Conservation (phyloP, 169 alveolate species). For the Plasmodium sp. region DNA sequence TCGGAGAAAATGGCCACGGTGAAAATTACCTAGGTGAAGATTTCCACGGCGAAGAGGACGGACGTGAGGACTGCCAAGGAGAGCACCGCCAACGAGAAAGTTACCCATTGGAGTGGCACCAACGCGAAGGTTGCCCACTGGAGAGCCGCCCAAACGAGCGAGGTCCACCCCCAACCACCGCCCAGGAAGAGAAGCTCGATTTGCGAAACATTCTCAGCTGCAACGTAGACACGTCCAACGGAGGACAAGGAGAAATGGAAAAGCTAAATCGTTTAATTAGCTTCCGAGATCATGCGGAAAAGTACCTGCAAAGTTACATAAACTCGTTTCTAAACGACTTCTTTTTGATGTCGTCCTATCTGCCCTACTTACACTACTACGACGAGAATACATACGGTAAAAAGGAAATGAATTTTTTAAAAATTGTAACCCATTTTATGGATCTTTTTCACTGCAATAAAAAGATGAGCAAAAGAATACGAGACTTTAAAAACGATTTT, state of each 20-base stretch:
- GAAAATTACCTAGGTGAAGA: background rate
- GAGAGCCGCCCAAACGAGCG: background rate
- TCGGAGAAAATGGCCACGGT: background rate
- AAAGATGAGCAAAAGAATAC: slow-evolving; percentile 15
- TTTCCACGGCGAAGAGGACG: background rate
- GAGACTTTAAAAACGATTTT: slow-evolving; percentile 13
- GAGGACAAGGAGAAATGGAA: background rate
- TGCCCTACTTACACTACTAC: slow-evolving; percentile 51
- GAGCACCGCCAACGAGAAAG: background rate
- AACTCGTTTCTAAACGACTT: slow-evolving; percentile 28
- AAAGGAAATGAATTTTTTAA: slow-evolving; percentile 25
- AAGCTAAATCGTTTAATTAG: background rate
- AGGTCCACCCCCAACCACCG: background rate
- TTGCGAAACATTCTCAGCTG: background rate
- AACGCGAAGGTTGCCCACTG: background rate
- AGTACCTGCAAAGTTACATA: slow-evolving; percentile 26
- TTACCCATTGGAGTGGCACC: background rate
- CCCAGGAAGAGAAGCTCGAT: background rate
- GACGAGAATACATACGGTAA: slow-evolving; percentile 24
- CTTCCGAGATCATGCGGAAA: slow-evolving; percentile 28
- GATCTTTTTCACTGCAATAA: slow-evolving; percentile 8
- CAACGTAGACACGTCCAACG: background rate
- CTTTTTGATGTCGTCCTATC: slow-evolving; percentile 13
- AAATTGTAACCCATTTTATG: background rate
- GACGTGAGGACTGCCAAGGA: background rate